These are phyloP conservation scores for Camellia japonica DNA, from an alignment of 148 eudicot genomes.

Conservation along the genomic window DNA sequence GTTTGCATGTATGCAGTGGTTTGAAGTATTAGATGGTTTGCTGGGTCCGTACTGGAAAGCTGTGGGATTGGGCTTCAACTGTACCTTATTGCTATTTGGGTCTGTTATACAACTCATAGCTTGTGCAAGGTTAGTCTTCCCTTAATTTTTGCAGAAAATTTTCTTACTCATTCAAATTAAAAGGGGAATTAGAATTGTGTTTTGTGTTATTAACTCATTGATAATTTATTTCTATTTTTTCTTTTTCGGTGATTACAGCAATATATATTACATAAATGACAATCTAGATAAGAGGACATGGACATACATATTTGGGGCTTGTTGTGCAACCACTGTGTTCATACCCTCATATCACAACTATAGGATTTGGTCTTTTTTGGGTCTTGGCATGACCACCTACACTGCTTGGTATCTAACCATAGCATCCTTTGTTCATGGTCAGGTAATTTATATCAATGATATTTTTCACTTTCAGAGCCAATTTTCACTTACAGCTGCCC, in stretches of 20 bases:
- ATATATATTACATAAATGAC: constrained; percentile 72
- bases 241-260: constrained; percentile 36
- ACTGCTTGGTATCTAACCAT: constrained; percentile 80
- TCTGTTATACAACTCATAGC: constrained; percentile 78
- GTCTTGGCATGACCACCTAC: constrained; percentile 76
- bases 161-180: not conserved
- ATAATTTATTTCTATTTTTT: too few relatives aligned
- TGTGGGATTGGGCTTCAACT: constrained; percentile 55
- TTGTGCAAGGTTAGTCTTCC: constrained; percentile 60
- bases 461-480: too few relatives aligned
- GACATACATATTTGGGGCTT: constrained; percentile 81
- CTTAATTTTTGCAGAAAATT: not conserved
- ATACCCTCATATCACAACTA: constrained; percentile 74
- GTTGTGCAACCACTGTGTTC: constrained; percentile 70
- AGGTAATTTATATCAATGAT: constrained; percentile 30
- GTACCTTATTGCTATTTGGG: constrained; percentile 70
- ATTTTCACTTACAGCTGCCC: too few relatives aligned
- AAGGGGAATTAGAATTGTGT: not conserved
- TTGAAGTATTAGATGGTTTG: constrained; percentile 71
- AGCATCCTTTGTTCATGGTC: constrained; percentile 60
- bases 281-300: constrained; percentile 69
- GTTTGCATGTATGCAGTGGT: constrained; percentile 44
- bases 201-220: not conserved
- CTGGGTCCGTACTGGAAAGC: constrained; percentile 66
- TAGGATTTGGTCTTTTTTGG: constrained; percentile 68